Percentiles rank a stretch among this genome's conserved stretches.
phyloP scores from a whole-genome alignment of 208 protist genomes.

The Wallacemonas rigidus region DNA sequence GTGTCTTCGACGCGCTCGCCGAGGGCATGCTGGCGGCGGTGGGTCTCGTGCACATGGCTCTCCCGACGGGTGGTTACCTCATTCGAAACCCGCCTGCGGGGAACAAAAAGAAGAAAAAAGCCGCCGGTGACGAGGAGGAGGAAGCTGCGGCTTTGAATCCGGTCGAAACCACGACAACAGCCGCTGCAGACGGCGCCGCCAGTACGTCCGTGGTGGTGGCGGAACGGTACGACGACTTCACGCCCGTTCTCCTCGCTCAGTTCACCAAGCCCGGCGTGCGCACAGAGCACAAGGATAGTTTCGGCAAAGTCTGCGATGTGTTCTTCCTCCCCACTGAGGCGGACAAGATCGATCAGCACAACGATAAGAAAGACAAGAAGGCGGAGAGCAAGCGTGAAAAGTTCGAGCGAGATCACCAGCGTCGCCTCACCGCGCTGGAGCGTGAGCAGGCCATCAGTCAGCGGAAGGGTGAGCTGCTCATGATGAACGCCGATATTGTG shows the following conservation, averaged over 20 bases:
- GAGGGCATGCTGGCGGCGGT: slow-evolving; percentile 61
- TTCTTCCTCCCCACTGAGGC: slow-evolving; percentile 94
- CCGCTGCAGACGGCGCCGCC: background rate
- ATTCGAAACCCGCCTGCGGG: slow-evolving; percentile 28
- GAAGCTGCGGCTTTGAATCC: background rate
- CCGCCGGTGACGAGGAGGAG: background rate
- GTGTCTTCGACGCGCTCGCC: slow-evolving; percentile 45
- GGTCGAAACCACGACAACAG: background rate
- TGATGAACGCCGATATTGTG: slow-evolving; percentile 84
- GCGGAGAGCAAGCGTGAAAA: slow-evolving; percentile 92
- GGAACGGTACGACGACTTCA: slow-evolving; percentile 90
- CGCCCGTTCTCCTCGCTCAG: slow-evolving; percentile 88
- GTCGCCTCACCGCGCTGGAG: slow-evolving; percentile 85
- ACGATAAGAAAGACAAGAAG: slow-evolving; percentile 68
- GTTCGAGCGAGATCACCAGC: slow-evolving; percentile 83
- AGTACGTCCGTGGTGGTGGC: slow-evolving; percentile 20
- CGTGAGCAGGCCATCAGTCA: slow-evolving; percentile 51
- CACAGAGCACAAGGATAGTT: slow-evolving; percentile 56
- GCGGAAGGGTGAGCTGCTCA: slow-evolving; percentile 84
- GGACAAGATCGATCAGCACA: slow-evolving; percentile 84
- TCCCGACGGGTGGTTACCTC: slow-evolving; percentile 64
- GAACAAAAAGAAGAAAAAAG: slow-evolving; percentile 20
- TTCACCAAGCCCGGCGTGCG: slow-evolving; percentile 30
- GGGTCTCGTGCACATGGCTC: slow-evolving; percentile 41
- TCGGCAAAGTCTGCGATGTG: slow-evolving; percentile 92